These are phyloP conservation scores for Arabidopsis lyrata DNA, from an alignment of 441 rosid species.

Conservation along the genomic window DNA sequence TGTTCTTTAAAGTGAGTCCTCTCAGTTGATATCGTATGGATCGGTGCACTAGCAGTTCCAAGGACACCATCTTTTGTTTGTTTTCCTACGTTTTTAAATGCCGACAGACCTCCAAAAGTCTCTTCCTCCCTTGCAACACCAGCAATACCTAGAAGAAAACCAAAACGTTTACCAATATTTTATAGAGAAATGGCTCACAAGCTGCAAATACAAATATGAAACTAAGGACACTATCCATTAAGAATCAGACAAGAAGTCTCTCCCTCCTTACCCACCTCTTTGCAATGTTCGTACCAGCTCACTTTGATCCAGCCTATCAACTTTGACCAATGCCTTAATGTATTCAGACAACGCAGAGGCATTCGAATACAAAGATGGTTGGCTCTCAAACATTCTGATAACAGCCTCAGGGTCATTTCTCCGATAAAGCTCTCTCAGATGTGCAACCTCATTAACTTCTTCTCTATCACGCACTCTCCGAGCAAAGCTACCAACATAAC, in stretches of 20 bases:
- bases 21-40: constrained; percentile 83
- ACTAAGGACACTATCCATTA: neutral
- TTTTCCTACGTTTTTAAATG: constrained; percentile 78
- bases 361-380: constrained; percentile 75
- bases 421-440: constrained; percentile 70
- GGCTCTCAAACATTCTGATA: constrained; percentile 81
- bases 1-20: constrained; percentile 94
- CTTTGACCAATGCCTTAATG: constrained; percentile 90
- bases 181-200: neutral
- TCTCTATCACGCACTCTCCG: constrained; percentile 82
- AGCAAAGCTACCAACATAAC: constrained; percentile 75
- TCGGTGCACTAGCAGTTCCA: constrained; percentile 88
- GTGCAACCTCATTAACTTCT: constrained; percentile 72
- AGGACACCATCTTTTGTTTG: constrained; percentile 67
- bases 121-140: constrained; percentile 73
- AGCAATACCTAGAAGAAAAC: constrained; percentile 57
- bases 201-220: constrained; percentile 3
- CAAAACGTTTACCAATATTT: neutral
- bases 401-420: constrained; percentile 90
- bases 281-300: constrained; percentile 82
- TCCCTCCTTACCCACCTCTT: constrained; percentile 61
- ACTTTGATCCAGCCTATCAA: constrained; percentile 85
- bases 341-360: constrained; percentile 84
- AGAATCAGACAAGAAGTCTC: neutral
- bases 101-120: constrained; percentile 60